Evolutionary conservation across 768 basidiomycete genomes (phyloP).

Genomic region (Lactifluus piperatus): DNA sequence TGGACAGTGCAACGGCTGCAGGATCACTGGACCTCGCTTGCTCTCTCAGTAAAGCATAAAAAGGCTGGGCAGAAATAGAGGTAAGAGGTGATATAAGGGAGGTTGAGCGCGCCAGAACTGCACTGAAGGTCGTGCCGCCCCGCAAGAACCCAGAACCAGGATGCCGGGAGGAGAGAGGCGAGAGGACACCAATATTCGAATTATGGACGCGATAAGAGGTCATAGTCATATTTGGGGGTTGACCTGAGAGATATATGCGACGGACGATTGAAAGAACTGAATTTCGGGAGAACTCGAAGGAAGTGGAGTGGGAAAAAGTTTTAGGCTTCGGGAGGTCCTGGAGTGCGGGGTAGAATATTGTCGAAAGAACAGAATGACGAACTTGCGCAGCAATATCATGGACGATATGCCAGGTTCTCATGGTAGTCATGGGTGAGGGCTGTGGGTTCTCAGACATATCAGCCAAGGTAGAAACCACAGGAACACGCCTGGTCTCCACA

Average conservation of each 20-base stretch:
- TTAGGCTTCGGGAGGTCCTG: background rate
- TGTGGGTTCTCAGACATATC: slow-evolving; percentile 11
- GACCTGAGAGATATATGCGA: slow-evolving; percentile 6
- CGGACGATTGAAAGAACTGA: slow-evolving; percentile 14
- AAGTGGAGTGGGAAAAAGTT: background rate
- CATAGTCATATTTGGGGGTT: background rate
- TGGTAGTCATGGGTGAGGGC: slow-evolving; percentile 1
- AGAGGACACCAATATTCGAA: slow-evolving; percentile 13
- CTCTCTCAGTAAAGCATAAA: slow-evolving; percentile 4
- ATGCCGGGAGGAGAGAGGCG: slow-evolving; percentile 4
- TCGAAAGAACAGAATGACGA: slow-evolving; percentile 3
- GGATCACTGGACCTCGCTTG: background rate
- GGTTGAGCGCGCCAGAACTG: slow-evolving; percentile 14
- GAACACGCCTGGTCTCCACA: slow-evolving; percentile 18
- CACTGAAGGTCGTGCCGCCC: slow-evolving; percentile 9
- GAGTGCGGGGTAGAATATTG: slow-evolving; percentile 9
- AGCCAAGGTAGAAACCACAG: slow-evolving; percentile 16
- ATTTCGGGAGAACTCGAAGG: slow-evolving; percentile 15
- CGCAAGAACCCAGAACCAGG: slow-evolving; percentile 12
- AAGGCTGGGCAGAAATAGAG: slow-evolving; percentile 3
- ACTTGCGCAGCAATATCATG: slow-evolving; percentile 18
- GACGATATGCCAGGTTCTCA: slow-evolving; percentile 18
- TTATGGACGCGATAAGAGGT: background rate
- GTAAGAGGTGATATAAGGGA: slow-evolving; percentile 15
- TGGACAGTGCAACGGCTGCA: background rate